Conservation (phyloP, 345 rosid genomes). For the Eucalyptus caleyi region DNA sequence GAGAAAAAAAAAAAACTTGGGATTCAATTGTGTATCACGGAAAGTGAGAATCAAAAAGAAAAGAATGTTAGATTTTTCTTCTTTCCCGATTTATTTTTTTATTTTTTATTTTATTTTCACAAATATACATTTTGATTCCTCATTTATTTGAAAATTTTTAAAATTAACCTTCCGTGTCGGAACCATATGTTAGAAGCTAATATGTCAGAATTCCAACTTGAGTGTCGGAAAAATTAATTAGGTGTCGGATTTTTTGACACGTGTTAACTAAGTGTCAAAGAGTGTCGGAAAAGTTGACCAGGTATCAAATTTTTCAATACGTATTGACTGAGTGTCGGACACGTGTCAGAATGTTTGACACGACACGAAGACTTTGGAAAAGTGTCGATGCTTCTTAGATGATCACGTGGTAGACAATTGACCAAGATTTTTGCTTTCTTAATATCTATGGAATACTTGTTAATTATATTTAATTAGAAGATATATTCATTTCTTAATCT, state of each 20-base stretch:
- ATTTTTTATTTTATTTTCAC: too few species aligned
- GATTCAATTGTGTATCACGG: rapidly evolving
- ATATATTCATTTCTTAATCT: background rate
- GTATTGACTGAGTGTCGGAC: rapidly evolving
- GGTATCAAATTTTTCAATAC: rapidly evolving
- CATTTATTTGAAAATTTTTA: too few species aligned
- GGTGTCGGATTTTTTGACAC: rapidly evolving
- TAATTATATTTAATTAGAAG: background rate
- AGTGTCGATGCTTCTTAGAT: rapidly evolving
- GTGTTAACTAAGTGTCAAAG: rapidly evolving
- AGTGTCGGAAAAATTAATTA: rapidly evolving
- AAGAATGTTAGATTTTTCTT: too few species aligned
- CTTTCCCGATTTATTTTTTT: too few species aligned
- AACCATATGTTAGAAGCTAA: rapidly evolving
- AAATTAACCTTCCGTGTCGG: rapidly evolving
- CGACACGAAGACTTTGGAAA: rapidly evolving
- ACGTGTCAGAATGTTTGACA: rapidly evolving
- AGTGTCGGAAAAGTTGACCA: rapidly evolving
- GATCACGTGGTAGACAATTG: too few species aligned
- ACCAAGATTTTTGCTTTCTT: too few species aligned
- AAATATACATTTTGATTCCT: too few species aligned
- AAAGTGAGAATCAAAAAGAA: rapidly evolving
- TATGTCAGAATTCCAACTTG: rapidly evolving
- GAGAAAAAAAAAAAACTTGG: too few species aligned
- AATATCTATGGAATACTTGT: background rate